These are phyloP conservation scores for Metrosideros polymorpha DNA, from an alignment of 441 rosid species.

Conservation along the genomic window DNA sequence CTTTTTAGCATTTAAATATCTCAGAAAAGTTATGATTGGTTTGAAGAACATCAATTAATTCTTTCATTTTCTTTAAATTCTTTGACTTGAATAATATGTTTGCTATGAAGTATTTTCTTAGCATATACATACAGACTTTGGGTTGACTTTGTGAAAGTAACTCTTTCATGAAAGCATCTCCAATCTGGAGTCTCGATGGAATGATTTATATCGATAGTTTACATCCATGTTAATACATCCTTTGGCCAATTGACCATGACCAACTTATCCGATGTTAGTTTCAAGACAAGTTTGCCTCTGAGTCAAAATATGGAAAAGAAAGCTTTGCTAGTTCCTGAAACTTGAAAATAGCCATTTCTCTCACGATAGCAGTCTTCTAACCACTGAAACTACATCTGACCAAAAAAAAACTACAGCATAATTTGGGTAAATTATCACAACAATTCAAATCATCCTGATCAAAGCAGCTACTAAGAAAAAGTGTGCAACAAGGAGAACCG, in stretches of 20 bases:
- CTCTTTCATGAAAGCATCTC: neutral
- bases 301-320: neutral
- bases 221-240: neutral
- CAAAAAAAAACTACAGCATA: too few species aligned
- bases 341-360: neutral
- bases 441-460: neutral
- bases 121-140: neutral
- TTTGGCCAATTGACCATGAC: neutral
- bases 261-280: neutral
- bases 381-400: neutral
- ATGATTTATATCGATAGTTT: neutral
- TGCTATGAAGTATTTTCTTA: neutral
- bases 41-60: neutral
- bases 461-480: neutral
- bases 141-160: neutral
- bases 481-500: neutral
- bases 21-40: neutral
- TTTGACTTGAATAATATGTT: neutral
- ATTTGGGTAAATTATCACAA: neutral
- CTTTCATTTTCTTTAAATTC: neutral
- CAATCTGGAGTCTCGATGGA: neutral
- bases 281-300: neutral
- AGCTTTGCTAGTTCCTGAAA: neutral
- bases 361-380: neutral
- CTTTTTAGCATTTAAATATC: neutral